phyloP scores from a whole-genome alignment of 2,329 filamentous ascomycete species.

The Ascosphaera pollenicola region DNA sequence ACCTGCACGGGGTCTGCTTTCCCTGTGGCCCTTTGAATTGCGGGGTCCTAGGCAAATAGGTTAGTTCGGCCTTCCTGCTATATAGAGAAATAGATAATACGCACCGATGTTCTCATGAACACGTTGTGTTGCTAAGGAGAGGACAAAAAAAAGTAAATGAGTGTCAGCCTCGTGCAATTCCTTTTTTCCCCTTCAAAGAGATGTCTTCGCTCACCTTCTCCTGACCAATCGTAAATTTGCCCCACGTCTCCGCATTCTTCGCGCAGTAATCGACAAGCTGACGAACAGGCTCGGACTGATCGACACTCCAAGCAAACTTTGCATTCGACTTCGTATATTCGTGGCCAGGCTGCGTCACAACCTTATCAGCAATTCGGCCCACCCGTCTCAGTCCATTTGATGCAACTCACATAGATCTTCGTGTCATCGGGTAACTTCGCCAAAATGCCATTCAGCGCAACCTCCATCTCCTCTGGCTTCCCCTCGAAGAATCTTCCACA shows the following conservation, averaged over 20 bases:
- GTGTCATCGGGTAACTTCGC: constrained; percentile 71
- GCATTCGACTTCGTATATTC: constrained; percentile 98
- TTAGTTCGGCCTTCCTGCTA: background rate
- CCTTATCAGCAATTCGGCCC: too few relatives aligned
- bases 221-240: constrained; percentile 88
- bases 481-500: constrained; percentile 96
- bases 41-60: constrained; percentile 38
- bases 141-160: background rate
- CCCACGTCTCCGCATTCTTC: constrained; percentile 69
- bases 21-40: constrained; percentile 64
- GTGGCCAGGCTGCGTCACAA: constrained; percentile 53
- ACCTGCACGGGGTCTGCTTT: constrained; percentile 61
- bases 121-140: constrained; percentile 46
- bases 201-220: constrained; percentile 49
- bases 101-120: constrained; percentile 73
- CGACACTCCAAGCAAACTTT: constrained; percentile 60
- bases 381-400: too few relatives aligned
- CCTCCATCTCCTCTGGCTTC: constrained; percentile 73
- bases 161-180: constrained; percentile 3
- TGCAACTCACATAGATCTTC: constrained; percentile 64
- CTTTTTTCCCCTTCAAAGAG: constrained; percentile 1
- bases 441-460: constrained; percentile 69
- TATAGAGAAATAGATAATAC: constrained; percentile 10
- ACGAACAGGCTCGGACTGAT: constrained; percentile 53
- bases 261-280: constrained; percentile 57